Base-by-base conservation (phyloP, 768 basidiomycete genomes). In the Guyanaporus albipodus region DNA sequence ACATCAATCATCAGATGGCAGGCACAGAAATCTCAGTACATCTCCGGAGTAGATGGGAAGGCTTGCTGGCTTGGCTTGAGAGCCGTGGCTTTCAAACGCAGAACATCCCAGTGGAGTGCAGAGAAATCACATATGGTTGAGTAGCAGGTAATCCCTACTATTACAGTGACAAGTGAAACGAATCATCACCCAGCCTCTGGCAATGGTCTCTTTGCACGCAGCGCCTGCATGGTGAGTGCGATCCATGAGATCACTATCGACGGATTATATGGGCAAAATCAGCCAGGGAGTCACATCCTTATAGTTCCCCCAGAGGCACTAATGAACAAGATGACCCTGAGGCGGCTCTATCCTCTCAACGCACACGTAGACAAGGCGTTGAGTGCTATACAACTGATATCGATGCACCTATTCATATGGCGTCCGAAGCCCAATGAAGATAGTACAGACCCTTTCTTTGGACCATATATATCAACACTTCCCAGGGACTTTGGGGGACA, bases 391-490 rank as follows among this genome's bases (percentile, higher is more conserved):
- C 93, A 96, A 58, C 64, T 89, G 14, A 77, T 96, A 26, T 80
- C 90, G 6, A 67, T 97, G 49, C 91, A 96, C 70, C 73, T 96
- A 9, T 73, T 80, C 32, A 69, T 93, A 2, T 75, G 87, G 66
- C 76, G 76, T 34, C 85, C 84, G 2, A 44, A 49, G 27, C 56
- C 46, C n/a, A 58, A 61, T 7, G 63, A 58, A 3, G 68, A 70
- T 15, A 82, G 79, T 18, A 52, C 50, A 21, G 85, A 88, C 56
- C 69, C 75, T 54, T 63, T 62, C 12, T 85, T 83, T 63, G 79
- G 84, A 22, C 84, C 89, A 2, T 96, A 91, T 61, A 82, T 96
- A 37, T 82, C 84, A 0, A 74, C 82, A 1, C 68, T 97, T 22
- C 95, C 95, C 3, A 62, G 62, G 44, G 67, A 81, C 23, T 94